These are phyloP conservation scores for Entomortierella beljakovae DNA, from an alignment of 192 early-diverging fungal species.

Conservation along the genomic window DNA sequence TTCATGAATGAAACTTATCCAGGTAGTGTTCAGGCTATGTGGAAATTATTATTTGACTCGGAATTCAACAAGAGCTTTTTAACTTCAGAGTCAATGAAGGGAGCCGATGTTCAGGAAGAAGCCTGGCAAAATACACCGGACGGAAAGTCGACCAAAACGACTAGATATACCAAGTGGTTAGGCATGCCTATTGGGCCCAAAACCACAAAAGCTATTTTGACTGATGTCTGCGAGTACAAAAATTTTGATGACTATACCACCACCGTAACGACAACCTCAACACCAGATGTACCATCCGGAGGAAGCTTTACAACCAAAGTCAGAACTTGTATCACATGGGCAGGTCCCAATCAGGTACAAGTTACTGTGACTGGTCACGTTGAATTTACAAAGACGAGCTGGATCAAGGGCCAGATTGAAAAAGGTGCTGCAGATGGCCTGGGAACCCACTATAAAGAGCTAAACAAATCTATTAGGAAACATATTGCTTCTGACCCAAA, in stretches of 20 bases:
- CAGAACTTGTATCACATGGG: constrained; percentile 64
- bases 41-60: constrained; percentile 53
- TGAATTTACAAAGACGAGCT: constrained; percentile 62
- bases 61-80: constrained; percentile 42
- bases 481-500: constrained; percentile 57
- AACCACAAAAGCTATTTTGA: constrained; percentile 55
- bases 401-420: constrained; percentile 70
- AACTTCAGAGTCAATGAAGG: constrained; percentile 42
- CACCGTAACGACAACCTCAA: constrained; percentile 60
- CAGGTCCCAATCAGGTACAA: constrained; percentile 49
- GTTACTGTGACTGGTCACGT: constrained; percentile 59
- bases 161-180: constrained; percentile 43
- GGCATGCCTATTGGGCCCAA: constrained; percentile 52
- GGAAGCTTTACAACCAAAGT: constrained; percentile 62
- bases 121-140: constrained; percentile 20
- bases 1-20: constrained; percentile 44
- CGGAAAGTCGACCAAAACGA: constrained; percentile 16
- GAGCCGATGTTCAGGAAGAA: constrained; percentile 49
- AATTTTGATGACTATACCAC: constrained; percentile 60
- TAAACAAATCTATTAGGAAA: constrained; percentile 51
- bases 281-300: constrained; percentile 69
- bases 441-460: constrained; percentile 53
- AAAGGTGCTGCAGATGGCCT: constrained; percentile 63
- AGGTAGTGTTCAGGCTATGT: constrained; percentile 48
- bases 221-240: constrained; percentile 56